phyloP scores from a whole-genome alignment of 768 basidiomycete genomes.

The Boletus sp. region DNA sequence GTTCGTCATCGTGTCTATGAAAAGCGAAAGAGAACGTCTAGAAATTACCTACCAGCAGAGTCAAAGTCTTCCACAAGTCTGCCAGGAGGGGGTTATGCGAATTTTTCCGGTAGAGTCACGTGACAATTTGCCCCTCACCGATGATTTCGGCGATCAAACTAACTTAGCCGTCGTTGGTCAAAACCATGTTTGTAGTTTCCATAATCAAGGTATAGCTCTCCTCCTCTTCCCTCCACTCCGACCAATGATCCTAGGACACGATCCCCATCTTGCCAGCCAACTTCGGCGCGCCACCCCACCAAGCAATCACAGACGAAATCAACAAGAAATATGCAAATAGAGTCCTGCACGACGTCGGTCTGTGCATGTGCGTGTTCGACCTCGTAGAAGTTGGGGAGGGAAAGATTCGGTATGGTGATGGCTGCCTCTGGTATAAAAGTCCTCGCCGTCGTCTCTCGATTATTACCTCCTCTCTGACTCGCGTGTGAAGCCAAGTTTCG shows the following conservation, averaged over 20 bases:
- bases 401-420: constrained; percentile 92
- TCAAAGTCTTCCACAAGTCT: no score
- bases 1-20: constrained; percentile 15
- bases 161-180: no score
- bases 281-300: constrained; percentile 74
- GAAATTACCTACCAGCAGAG: no score
- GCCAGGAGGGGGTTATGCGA: no score
- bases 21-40: not conserved
- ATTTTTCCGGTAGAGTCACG: constrained; percentile 16
- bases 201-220: constrained; percentile 38
- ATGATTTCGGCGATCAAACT: not conserved
- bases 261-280: constrained; percentile 86
- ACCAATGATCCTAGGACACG: constrained; percentile 63
- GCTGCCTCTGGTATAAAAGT: constrained; percentile 95
- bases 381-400: constrained; percentile 85
- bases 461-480: constrained; percentile 2
- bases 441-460: not conserved
- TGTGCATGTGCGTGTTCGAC: constrained; percentile 90
- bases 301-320: constrained; percentile 80
- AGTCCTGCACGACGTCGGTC: constrained; percentile 85
- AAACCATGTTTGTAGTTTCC: constrained; percentile 45
- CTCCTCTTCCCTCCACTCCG: not conserved
- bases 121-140: not conserved
- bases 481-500: constrained; percentile 71
- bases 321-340: constrained; percentile 97